phyloP scores from a whole-genome alignment of 768 basidiomycete species.

The Mycena latifolia region DNA sequence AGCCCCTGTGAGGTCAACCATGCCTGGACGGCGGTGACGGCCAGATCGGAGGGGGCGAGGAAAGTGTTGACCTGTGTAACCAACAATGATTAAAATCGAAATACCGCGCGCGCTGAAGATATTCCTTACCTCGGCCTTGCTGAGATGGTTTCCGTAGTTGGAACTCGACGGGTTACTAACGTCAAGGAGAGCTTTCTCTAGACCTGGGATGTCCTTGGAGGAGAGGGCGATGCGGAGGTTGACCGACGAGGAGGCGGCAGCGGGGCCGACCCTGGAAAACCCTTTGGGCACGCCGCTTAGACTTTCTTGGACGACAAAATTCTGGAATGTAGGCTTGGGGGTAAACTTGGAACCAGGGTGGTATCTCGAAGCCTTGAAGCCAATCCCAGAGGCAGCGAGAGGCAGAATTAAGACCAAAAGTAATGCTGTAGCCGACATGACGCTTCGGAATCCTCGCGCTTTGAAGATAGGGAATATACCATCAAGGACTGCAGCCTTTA shows the following conservation, averaged over 20 bases:
- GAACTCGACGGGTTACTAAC: conserved; percentile 47
- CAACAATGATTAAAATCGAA: neutral
- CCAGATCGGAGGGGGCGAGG: conserved; percentile 5
- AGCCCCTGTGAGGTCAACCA: conserved; percentile 58
- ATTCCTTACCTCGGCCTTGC: conserved; percentile 52
- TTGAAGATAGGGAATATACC: too few relatives aligned
- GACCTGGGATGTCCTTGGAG: conserved; percentile 41
- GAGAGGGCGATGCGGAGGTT: too few relatives aligned
- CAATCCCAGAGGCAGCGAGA: too few relatives aligned
- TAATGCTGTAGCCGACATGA: too few relatives aligned
- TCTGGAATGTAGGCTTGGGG: too few relatives aligned
- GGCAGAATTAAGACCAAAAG: too few relatives aligned
- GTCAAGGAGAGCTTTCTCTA: conserved; percentile 49
- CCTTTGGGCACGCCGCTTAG: conserved; percentile 44
- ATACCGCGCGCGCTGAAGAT: conserved; percentile 36
- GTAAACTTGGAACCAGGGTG: too few relatives aligned
- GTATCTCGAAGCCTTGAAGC: too few relatives aligned
- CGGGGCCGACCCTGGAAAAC: conserved; percentile 45
- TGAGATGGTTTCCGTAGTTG: conserved; percentile 43
- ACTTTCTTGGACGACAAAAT: conserved; percentile 18
- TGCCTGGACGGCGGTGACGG: conserved; percentile 46
- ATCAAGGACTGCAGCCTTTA: too few relatives aligned
- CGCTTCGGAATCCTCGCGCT: too few relatives aligned
- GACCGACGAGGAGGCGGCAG: conserved; percentile 43
- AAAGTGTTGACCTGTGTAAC: conserved; percentile 11